Evolutionary conservation across 805 yeast species (phyloP).

Genomic region (Sugiyamaella americana): DNA sequence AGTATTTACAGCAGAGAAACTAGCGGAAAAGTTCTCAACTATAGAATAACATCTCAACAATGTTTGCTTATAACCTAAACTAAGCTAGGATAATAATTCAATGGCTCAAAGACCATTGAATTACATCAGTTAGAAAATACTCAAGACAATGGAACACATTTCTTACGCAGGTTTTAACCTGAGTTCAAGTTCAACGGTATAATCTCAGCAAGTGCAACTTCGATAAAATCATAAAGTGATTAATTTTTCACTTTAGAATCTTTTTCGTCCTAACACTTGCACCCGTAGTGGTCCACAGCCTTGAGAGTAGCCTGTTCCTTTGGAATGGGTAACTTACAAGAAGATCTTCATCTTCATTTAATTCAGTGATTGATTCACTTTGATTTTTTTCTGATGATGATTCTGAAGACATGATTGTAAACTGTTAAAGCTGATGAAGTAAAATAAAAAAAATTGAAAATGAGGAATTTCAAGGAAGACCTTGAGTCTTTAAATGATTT

Average conservation of each 20-base stretch:
- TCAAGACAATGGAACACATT: constrained; percentile 7
- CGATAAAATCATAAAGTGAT: not conserved
- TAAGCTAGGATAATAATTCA: constrained; percentile 8
- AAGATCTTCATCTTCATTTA: constrained; percentile 7
- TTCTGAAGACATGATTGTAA: not conserved
- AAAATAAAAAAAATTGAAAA: too few relatives aligned
- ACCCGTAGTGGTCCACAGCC: constrained; percentile 13
- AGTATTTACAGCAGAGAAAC: constrained; percentile 17
- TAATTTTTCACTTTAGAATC: not conserved
- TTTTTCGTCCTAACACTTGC: not conserved
- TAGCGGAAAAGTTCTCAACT: constrained; percentile 19
- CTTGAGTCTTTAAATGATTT: too few relatives aligned
- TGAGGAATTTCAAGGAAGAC: too few relatives aligned
- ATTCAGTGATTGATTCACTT: not conserved
- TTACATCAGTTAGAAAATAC: constrained; percentile 5
- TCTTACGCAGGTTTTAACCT: constrained; percentile 22
- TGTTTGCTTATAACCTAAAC: constrained; percentile 19
- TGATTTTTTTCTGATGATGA: not conserved
- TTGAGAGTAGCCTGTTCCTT: not conserved
- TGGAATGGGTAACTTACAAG: constrained; percentile 7
- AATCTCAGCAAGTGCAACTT: constrained; percentile 15
- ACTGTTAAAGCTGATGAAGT: too few relatives aligned
- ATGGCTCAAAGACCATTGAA: not conserved
- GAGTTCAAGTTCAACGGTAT: constrained; percentile 22
- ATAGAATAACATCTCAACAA: constrained; percentile 14